Percentiles rank a stretch among this genome's conserved stretches.
phyloP scores from a whole-genome alignment of 495 filamentous ascomycete genomes.

The Neurospora sp. region DNA sequence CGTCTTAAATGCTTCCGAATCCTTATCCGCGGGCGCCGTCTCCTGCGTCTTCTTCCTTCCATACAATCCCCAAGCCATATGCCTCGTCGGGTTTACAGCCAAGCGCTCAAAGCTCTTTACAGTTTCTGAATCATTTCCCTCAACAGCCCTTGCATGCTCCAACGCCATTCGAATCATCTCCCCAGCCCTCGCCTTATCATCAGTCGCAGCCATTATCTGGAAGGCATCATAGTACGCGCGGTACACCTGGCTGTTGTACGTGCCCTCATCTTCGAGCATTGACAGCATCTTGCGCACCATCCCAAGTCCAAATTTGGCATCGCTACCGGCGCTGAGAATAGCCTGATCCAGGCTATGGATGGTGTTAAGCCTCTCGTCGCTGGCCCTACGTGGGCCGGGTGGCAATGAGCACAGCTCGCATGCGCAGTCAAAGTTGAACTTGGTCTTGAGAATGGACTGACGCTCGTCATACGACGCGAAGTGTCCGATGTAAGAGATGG shows the following conservation, averaged over 20 bases:
- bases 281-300: not conserved
- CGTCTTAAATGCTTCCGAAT: not conserved
- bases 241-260: not conserved
- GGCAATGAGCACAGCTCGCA: slow-evolving; percentile 25
- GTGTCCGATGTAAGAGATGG: slow-evolving; percentile 21
- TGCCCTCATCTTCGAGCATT: not conserved
- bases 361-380: slow-evolving; percentile 11
- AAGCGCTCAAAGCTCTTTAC: not conserved
- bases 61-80: not conserved
- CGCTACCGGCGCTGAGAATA: not conserved
- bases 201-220: not conserved
- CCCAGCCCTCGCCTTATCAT: not conserved
- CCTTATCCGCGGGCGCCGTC: not conserved
- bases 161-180: not conserved
- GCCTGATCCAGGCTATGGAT: not conserved
- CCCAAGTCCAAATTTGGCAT: not conserved
- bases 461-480: slow-evolving; percentile 9
- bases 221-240: not conserved
- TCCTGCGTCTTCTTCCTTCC: not conserved
- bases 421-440: slow-evolving; percentile 25
- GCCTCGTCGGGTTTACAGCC: not conserved
- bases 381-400: slow-evolving; percentile 14
- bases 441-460: slow-evolving; percentile 12
- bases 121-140: not conserved
- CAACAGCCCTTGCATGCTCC: not conserved